Evolutionary conservation across 1,284 basidiomycete species (phyloP), one percentile per base, ranked within the genome.

Genomic region (Sphagnurus paluster): DNA sequence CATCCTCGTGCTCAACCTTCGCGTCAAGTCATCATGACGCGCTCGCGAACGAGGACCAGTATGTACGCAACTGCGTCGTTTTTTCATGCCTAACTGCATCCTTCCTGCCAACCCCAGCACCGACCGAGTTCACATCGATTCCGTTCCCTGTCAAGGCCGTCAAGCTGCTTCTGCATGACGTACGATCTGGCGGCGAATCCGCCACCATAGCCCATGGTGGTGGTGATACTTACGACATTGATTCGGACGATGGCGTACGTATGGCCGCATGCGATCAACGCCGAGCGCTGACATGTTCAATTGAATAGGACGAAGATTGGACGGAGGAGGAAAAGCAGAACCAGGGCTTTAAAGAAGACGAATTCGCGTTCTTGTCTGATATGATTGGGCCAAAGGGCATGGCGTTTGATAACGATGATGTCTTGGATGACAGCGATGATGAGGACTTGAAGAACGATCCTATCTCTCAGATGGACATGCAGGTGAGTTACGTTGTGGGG

Each of bases 141-240:
- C 76, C 89, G 0, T 96, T 98, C 81, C 88, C 87, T 0, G 82
- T 93, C 48, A 98, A 98, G 68, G 89, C 86, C 1, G 75, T 98
- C 64, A 98, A 98, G 66, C 72, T 98, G 14, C 72, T 98, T 14
- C 63, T 98, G 35, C 84, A 85, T 48, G 94, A 98, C 54, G 72
- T 95, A 14, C 85, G 88, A 56, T 78, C 80, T 9, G 80, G 80
- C 39, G 84, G 84, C 14, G 87, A 89, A 56, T 73, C 82, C 0
- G 79, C 86, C 4, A 75, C 80, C 10, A 75, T 87, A 42, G 69
- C 71, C 41, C 75, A 76, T 3, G 74, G 76, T 44, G 76, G 74
- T 32, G 54, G 44, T 26, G 75, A 75, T 32, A 60, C 60, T 21
- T 72, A 71, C 43, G 79, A 81, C 17, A 67, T 82, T 23, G 82